Evolutionary conservation across 306 rosid genomes (phyloP).

Genomic region (Trifolium fragiferum): DNA sequence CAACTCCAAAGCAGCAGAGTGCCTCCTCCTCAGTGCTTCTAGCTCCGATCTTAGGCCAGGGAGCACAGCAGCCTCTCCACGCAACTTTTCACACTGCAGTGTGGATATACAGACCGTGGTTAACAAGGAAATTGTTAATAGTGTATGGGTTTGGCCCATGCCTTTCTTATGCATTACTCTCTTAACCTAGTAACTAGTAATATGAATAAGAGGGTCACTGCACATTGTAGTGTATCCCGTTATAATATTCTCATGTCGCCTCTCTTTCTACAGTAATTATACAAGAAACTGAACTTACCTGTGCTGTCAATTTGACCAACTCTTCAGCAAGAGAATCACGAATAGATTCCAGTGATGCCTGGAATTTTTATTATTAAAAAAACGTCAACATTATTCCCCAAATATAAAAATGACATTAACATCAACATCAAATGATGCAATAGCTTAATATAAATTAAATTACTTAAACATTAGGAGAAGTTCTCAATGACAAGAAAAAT

Average conservation of each 20-base stretch:
- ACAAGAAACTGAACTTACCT: conserved; percentile 54
- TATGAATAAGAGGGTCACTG: conserved; percentile 8
- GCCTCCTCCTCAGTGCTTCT: conserved; percentile 94
- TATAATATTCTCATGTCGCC: not conserved
- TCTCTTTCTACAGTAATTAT: not conserved
- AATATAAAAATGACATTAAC: conserved; percentile 18
- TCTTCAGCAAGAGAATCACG: conserved; percentile 99
- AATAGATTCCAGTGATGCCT: conserved; percentile 94
- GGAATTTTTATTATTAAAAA: conserved; percentile 41
- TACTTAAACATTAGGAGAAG: conserved; percentile 1
- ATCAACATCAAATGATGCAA: conserved; percentile 20
- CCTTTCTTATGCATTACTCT: not conserved
- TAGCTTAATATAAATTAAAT: conserved; percentile 30
- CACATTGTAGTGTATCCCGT: not conserved
- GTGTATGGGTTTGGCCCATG: not conserved
- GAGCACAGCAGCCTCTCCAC: conserved; percentile 73
- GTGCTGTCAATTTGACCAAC: conserved; percentile 92
- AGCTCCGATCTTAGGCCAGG: conserved; percentile 94
- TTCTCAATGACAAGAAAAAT: conserved; percentile 24
- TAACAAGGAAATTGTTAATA: conserved; percentile 20
- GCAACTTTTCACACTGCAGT: conserved; percentile 89
- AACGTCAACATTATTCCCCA: conserved; percentile 21
- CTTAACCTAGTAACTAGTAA: not conserved
- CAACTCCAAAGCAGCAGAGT: conserved; percentile 95
- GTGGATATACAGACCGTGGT: conserved; percentile 33